These are phyloP conservation scores for Botrytis squamosa DNA, from an alignment of 2,329 filamentous ascomycete genomes.

Conservation along the genomic window DNA sequence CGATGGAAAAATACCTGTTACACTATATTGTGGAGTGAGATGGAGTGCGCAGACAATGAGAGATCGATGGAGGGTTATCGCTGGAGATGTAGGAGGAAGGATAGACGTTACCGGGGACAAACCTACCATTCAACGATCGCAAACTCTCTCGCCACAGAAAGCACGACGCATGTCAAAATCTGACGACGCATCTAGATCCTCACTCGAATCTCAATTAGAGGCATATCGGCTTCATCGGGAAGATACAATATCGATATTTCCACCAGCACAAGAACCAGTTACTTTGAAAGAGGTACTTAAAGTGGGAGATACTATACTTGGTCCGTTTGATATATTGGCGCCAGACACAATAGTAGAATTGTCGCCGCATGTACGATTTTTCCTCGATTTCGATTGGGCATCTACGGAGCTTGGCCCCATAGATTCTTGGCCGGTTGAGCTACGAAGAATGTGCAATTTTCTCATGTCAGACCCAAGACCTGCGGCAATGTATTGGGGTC, in stretches of 20 bases:
- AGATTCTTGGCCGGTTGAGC: conserved; percentile 60
- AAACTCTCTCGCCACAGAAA: conserved; percentile 20
- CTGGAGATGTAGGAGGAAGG: conserved; percentile 23
- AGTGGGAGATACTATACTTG: conserved; percentile 16
- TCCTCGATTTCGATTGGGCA: conserved; percentile 45
- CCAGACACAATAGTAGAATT: conserved; percentile 23
- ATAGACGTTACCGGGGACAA: not conserved
- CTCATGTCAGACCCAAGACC: conserved; percentile 80
- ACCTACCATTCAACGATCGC: conserved; percentile 19
- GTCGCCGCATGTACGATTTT: conserved; percentile 31
- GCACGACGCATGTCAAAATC: conserved; percentile 5
- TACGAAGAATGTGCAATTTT: conserved; percentile 76
- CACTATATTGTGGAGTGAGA: conserved; percentile 26
- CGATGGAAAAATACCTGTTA: not conserved
- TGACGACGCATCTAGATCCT: not conserved
- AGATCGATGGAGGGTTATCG: conserved; percentile 31
- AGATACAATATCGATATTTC: conserved; percentile 13
- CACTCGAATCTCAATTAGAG: conserved; percentile 8
- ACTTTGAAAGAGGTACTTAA: not conserved
- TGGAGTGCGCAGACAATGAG: conserved; percentile 30
- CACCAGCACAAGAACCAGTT: conserved; percentile 2
- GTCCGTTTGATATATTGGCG: conserved; percentile 32
- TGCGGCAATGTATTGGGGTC: conserved; percentile 77
- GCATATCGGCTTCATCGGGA: conserved; percentile 16
- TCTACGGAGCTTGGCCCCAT: conserved; percentile 39